These are phyloP conservation scores for Dictyostelium purpureum DNA, from an alignment of 78 protist genomes.

Conservation along the genomic window DNA sequence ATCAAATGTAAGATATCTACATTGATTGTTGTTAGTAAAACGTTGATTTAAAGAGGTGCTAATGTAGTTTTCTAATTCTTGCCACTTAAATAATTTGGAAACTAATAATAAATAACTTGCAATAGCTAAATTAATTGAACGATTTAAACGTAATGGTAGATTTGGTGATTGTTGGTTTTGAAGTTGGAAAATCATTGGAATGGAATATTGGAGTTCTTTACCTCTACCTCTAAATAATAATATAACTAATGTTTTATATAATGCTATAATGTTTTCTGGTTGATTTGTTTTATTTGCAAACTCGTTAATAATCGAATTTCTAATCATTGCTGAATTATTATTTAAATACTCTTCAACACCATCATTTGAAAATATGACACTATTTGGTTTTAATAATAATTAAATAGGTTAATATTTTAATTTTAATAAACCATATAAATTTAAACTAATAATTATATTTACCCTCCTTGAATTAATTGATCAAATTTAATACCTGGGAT, in stretches of 20 bases:
- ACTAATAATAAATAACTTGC: conserved; percentile 15
- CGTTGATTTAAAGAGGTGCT: neutral
- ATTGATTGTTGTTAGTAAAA: neutral
- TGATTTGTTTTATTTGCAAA: conserved; percentile 20
- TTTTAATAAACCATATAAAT: neutral
- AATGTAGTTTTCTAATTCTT: conserved; percentile 17
- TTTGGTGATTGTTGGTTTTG: neutral
- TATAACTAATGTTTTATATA: conserved; percentile 26
- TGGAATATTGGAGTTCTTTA: conserved; percentile 36
- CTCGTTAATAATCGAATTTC: conserved; percentile 22
- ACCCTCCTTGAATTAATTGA: conserved; percentile 2
- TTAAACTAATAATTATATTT: neutral
- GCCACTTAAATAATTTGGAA: neutral
- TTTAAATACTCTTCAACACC: conserved; percentile 48
- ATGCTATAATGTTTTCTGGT: conserved; percentile 29
- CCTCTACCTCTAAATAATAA: conserved; percentile 27
- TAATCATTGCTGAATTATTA: conserved; percentile 21
- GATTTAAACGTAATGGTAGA: conserved; percentile 18
- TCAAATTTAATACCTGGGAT: conserved; percentile 27
- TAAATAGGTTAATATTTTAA: neutral
- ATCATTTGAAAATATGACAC: neutral
- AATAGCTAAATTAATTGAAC: conserved; percentile 45
- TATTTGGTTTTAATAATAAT: neutral
- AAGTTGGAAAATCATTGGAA: conserved; percentile 55
- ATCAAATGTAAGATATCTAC: conserved; percentile 28